Evolutionary conservation across 306 rosid species (phyloP), one percentile per base, ranked within the genome.

Genomic region (Dalbergia oliveri): DNA sequence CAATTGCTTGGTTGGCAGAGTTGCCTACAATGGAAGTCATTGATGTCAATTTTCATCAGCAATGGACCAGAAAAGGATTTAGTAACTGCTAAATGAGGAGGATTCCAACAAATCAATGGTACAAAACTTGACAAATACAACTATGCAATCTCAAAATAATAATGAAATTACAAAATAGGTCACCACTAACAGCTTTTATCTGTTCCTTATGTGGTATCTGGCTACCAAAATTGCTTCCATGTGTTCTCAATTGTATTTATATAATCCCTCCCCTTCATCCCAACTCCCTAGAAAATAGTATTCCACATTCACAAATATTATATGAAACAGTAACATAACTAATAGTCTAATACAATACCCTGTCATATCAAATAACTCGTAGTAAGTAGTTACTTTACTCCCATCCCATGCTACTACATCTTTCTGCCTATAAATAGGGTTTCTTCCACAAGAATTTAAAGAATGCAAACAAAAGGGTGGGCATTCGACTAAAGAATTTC

Each of bases 1-100:
- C 98, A 81, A 95, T 95, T 56, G 99, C 99, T 76, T 95, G 99
- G 87, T 90, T 93, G 41, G 99, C 99, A 65, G 99, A 93, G 85
- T 95, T 95, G 65, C 99, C 97, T 91, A 43, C 84, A 89, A 69
- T 75, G 44, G 21, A 84, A 78, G 63, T 67, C 26, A 67, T 43
- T 60, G 60, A 76, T 73, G 63, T 79, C 58, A 77, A 44, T 65
- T 69, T 69, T 80, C 72, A 67, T 76, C 69, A 73, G 64, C 43
- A 72, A 51, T 58, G 50, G 16, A 50, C 59, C 80, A 59, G 71
- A 26, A 43, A 54, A 13, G 51, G 53, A 39, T 23, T 9, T 35
- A 43, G 56, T 34, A 19, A 23, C 79, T 51, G 72, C 9, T 21
- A 68, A n/a, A 61, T 66, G 26, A 67, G 51, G 53, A 76, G 31